Conservation (phyloP, 257 asterid species). For the Nicotiana tabacum region DNA sequence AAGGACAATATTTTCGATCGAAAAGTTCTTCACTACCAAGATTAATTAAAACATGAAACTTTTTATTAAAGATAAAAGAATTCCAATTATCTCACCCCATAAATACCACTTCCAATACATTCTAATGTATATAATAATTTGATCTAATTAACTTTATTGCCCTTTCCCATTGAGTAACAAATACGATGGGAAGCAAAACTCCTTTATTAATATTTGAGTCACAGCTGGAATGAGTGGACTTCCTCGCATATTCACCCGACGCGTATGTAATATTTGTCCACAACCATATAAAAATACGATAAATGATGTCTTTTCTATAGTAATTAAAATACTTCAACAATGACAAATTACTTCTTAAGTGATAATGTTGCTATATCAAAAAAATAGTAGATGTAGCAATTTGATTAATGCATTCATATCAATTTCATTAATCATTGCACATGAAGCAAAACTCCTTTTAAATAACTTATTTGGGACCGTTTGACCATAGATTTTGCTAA, state of each 20-base stretch:
- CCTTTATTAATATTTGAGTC: neutral
- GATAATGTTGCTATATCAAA: neutral
- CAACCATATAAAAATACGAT: too few species aligned
- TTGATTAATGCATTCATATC: neutral
- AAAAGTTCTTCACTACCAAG: too few species aligned
- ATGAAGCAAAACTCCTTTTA: too few species aligned
- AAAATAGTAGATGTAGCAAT: neutral
- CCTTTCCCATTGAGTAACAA: neutral
- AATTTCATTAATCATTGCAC: neutral
- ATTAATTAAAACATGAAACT: too few species aligned
- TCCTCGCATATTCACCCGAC: neutral
- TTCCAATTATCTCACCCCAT: too few species aligned
- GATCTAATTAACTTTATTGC: neutral
- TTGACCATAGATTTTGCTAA: too few species aligned
- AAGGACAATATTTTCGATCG: too few species aligned
- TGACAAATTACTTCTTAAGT: neutral
- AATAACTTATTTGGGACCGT: too few species aligned
- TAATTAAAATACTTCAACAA: too few species aligned
- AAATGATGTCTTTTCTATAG: too few species aligned
- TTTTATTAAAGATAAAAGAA: too few species aligned
- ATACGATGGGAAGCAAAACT: neutral
- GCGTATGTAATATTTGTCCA: neutral
- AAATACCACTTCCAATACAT: neutral
- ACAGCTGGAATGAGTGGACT: conserved; percentile 10
- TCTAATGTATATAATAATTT: neutral